Base-by-base conservation (phyloP, 345 rosid genomes). In the Camelina neglecta region DNA sequence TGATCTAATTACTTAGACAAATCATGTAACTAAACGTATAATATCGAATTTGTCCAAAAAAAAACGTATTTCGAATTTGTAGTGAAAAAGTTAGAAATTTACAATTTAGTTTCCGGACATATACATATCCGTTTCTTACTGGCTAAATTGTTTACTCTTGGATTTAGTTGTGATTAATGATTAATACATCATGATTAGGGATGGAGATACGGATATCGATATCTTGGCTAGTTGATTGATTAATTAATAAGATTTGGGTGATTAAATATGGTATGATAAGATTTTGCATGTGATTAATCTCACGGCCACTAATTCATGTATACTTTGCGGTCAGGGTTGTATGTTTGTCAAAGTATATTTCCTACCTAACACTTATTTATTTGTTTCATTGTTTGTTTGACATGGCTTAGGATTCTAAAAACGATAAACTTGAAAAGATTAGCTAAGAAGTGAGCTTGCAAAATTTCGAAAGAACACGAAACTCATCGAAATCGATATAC, bases 151-250 rank as follows among this genome's bases (percentile, higher is more conserved):
- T 61, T 62, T 54, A 71, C n/a, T 71, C 10, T 21, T 47, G 67
- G 75, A 71, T 64, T 57, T 64, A 64, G 76, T 39, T 64, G 49
- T 69, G 48, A n/a, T 47, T 47, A 64, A 64, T 77, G 60, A 77
- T 76, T 63, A 71, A 21, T 48, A 39, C 71, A 71, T 69, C 71
- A 71, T 76, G 75, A 70, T 56, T 63, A 71, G 42, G 38, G 38
- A 57, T 70, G 49, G 76, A 64, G 80, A 77, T 77, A 64, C 55
- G 55, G 26, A 45, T 61, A 76, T 77, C 76, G 12, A 55, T 24
- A 71, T 71, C 61, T 71, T 64, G 80, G 80, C 65, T 77, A 77
- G 76, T 48, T 77, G 62, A 36, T 41, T 69, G 58, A 59, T 64
- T 64, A 71, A 57, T 63, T 71, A 33, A 77, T 47, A 55, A 64